Base-by-base conservation (phyloP, 257 asterid species). In the Capsicum rhomboideum region DNA sequence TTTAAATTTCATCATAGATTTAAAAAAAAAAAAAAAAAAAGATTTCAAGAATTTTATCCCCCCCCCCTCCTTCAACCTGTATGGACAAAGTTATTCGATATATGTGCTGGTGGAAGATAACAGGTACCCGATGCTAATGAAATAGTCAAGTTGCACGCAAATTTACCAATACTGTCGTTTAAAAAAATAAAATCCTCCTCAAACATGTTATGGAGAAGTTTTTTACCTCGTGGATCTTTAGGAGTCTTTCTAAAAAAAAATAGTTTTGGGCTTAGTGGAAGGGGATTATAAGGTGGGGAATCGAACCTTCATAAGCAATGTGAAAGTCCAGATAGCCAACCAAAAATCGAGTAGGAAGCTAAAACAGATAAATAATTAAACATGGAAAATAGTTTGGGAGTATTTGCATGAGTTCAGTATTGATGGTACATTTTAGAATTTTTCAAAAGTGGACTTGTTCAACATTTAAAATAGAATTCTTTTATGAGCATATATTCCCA, bases 71-170 rank as follows among this genome's bases (percentile, higher is more conserved):
- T 31, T 34, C 40, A 34, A 34, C 4, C 21, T 18, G 7, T 54
- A 20, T 54, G 40, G 17, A 16, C 3, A 40, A 6, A 40, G 3
- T 6, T 23, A 26, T 0, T 1, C 9, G 8, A 63, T 63, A 63
- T 1, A 12, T 9, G n/a, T 29, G 20, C 16, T 64, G 16, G 5
- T 67, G 8, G 0, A 0, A 67, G 16, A 9, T 10, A 3, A 17
- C 9, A 67, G 0, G 1, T 17, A 18, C 4, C 1, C 1, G 2
- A 13, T 28, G 8, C 0, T 0, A 0, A 67, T 67, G 6, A 1
- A 34, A 67, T 67, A 67, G 0, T 67, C 0, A 31, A 31, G 0
- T 4, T 31, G 0, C 12, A 2, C 1, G 1, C 21, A 66, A 66
- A 16, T 66, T 66, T 8, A 7, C 2, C 21, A 0, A 29, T 21